A percentile compares a stretch with the other conserved stretches of the same genome.
Conservation (phyloP, 306 rosid genomes). For the Comarum palustre region DNA sequence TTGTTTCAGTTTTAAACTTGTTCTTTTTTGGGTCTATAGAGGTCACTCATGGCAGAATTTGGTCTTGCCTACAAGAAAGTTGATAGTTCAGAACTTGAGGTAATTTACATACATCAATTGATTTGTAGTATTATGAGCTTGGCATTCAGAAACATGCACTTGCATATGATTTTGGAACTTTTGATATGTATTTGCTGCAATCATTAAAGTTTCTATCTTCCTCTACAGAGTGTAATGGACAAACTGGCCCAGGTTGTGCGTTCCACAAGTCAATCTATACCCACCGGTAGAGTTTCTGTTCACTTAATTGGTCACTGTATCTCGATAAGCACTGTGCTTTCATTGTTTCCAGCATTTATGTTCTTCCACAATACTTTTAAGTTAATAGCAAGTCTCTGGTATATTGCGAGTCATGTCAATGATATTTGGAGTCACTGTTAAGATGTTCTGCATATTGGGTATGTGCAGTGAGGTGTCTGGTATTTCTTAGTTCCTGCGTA, state of each 20-base stretch:
- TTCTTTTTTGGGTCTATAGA: conserved; percentile 48
- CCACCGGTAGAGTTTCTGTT: conserved; percentile 47
- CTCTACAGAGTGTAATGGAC: conserved; percentile 59
- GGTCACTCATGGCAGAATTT: conserved; percentile 63
- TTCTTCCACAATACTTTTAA: not conserved
- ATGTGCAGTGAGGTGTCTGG: not conserved
- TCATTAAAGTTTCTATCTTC: conserved; percentile 10
- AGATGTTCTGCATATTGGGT: not conserved
- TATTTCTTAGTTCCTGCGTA: not conserved
- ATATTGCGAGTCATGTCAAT: not conserved
- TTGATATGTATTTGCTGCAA: not conserved
- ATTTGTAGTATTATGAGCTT: not conserved
- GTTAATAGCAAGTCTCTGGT: not conserved
- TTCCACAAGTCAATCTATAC: conserved; percentile 45
- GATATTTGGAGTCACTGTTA: not conserved
- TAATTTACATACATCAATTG: conserved; percentile 29
- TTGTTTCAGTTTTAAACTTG: not conserved
- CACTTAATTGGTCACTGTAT: conserved; percentile 13
- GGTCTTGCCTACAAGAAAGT: conserved; percentile 66
- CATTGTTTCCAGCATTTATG: not conserved
- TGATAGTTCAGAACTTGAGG: conserved; percentile 69
- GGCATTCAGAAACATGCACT: not conserved
- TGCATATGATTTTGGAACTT: not conserved
- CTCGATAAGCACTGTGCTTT: conserved; percentile 14
- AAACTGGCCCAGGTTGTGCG: conserved; percentile 72